Conservation (phyloP, 2,329 filamentous ascomycete genomes). For the Aureobasidium pullulans region DNA sequence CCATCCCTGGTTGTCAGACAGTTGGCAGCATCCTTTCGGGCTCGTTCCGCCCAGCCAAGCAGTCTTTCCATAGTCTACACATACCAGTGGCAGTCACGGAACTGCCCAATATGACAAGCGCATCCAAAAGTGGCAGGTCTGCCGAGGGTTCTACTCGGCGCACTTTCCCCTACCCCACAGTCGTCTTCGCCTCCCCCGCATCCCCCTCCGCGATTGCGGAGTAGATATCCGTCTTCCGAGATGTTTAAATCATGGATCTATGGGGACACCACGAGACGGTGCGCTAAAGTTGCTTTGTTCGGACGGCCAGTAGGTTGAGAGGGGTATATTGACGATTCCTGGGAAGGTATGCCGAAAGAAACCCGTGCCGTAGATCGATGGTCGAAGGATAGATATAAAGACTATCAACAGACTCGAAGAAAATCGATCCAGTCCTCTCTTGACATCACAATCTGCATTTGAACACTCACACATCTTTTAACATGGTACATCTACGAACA, state of each 20-base stretch:
- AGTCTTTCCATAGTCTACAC: not conserved
- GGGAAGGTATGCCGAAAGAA: slow-evolving; percentile 4
- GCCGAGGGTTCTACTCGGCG: slow-evolving; percentile 6
- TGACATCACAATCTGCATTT: not conserved
- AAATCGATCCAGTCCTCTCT: not conserved
- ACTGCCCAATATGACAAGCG: not conserved
- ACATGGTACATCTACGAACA: slow-evolving; percentile 20
- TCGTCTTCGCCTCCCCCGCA: not conserved
- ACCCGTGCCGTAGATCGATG: not conserved
- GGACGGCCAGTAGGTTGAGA: not conserved
- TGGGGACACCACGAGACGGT: not conserved
- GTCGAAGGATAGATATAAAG: slow-evolving; percentile 12
- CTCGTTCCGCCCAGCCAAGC: not conserved
- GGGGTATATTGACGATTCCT: not conserved
- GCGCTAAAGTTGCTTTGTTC: slow-evolving; percentile 1
- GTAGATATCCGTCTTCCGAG: not conserved
- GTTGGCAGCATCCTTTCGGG: not conserved
- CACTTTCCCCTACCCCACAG: not conserved
- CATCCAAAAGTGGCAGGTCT: not conserved
- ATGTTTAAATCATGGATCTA: not conserved
- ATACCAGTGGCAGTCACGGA: no score
- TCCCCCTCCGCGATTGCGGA: slow-evolving; percentile 1
- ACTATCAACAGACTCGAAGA: not conserved
- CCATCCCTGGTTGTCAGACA: not conserved
- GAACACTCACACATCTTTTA: not conserved